These are phyloP conservation scores for Fusarium sp. DNA, from an alignment of 2,329 filamentous ascomycete species.

Conservation along the genomic window DNA sequence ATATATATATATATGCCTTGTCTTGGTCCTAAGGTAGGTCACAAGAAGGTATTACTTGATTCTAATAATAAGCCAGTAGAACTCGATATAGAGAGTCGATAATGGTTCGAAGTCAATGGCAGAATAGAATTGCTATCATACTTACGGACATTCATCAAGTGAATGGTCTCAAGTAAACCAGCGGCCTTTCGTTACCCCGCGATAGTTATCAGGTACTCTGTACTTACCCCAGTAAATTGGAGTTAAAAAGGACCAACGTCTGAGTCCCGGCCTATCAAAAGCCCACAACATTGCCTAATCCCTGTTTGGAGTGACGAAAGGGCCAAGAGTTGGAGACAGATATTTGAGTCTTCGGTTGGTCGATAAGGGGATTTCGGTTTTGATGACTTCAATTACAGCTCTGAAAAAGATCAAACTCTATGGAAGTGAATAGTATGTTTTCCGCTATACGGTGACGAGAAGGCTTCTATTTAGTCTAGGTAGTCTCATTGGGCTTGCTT, in stretches of 20 bases:
- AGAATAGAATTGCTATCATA: background rate
- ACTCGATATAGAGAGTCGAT: background rate
- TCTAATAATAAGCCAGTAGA: background rate
- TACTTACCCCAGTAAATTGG: conserved; percentile 1
- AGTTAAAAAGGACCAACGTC: background rate
- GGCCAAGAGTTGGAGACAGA: conserved; percentile 1
- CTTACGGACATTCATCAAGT: background rate
- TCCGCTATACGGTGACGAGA: background rate
- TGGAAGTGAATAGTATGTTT: background rate
- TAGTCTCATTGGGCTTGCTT: background rate
- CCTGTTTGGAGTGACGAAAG: conserved; percentile 21
- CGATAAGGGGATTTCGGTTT: background rate
- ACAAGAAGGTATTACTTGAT: background rate
- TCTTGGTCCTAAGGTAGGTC: background rate
- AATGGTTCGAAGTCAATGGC: background rate
- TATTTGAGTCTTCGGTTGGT: background rate
- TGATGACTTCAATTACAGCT: background rate
- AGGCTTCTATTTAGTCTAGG: background rate
- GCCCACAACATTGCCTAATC: conserved; percentile 24
- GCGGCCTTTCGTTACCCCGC: conserved; percentile 36
- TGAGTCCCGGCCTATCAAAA: conserved; percentile 31
- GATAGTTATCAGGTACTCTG: background rate
- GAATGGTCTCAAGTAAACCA: background rate
- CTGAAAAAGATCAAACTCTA: background rate
- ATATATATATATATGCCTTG: background rate